Percentiles rank a stretch among this genome's conserved stretches.
phyloP scores from a whole-genome alignment of 495 filamentous ascomycete genomes.

The Neurospora sp. region DNA sequence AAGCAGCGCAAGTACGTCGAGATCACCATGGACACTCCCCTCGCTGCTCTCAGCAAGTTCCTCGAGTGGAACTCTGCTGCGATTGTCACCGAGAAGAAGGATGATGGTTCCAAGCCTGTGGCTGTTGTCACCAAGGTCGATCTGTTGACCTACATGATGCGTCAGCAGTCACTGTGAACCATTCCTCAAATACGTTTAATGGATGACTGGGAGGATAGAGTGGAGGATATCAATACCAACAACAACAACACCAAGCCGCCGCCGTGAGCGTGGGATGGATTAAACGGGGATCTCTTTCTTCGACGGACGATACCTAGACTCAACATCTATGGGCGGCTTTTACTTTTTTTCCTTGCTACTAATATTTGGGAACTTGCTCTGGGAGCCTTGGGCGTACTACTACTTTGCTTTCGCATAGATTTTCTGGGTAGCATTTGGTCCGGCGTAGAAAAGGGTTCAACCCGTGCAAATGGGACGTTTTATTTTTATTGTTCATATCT shows the following conservation, averaged over 20 bases:
- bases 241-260: neutral
- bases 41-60: slow-evolving; percentile 76
- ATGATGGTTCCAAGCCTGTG: slow-evolving; percentile 53
- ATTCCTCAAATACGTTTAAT: neutral
- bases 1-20: slow-evolving; percentile 71
- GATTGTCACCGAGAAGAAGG: slow-evolving; percentile 68
- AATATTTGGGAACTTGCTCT: neutral
- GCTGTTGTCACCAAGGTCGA: slow-evolving; percentile 97
- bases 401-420: slow-evolving; percentile 4
- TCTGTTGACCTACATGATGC: slow-evolving; percentile 84
- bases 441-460: slow-evolving; percentile 11
- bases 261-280: neutral
- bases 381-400: neutral
- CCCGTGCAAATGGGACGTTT: slow-evolving; percentile 16
- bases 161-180: slow-evolving; percentile 35
- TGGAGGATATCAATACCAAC: neutral
- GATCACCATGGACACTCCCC: slow-evolving; percentile 82
- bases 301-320: slow-evolving; percentile 9
- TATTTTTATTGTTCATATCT: neutral
- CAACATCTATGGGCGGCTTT: slow-evolving; percentile 11
- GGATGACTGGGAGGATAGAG: neutral
- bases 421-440: neutral
- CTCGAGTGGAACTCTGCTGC: slow-evolving; percentile 98
- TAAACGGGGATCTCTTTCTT: neutral
- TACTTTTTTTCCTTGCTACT: neutral